Conservation (phyloP, 345 rosid species). For the Eucalyptus globulus region DNA sequence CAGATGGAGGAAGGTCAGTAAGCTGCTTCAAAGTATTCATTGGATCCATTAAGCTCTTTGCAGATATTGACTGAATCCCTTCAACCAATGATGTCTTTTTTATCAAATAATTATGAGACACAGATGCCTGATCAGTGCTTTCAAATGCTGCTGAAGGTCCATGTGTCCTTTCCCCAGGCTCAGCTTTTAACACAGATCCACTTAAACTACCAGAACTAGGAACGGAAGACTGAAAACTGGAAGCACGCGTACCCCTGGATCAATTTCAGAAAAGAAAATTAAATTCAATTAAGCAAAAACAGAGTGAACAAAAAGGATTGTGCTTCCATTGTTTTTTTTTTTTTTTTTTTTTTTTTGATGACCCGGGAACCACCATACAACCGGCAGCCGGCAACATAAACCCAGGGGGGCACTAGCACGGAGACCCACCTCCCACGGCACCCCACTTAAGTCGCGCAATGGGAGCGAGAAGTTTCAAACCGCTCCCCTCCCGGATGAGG, state of each 20-base stretch:
- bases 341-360: too few relatives aligned
- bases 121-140: slow-evolving; percentile 16
- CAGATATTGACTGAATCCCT: background rate
- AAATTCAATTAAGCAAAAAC: background rate
- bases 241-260: slow-evolving; percentile 28
- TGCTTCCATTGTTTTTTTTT: background rate
- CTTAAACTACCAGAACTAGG: slow-evolving; percentile 24
- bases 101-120: slow-evolving; percentile 6
- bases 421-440: too few relatives aligned
- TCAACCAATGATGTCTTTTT: slow-evolving; percentile 25
- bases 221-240: background rate
- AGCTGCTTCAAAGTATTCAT: slow-evolving; percentile 18
- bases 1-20: slow-evolving; percentile 4
- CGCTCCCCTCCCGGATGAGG: too few relatives aligned
- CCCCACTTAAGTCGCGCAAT: too few relatives aligned
- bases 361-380: too few relatives aligned
- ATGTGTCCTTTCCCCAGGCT: slow-evolving; percentile 8
- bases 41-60: slow-evolving; percentile 17
- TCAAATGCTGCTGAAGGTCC: slow-evolving; percentile 31
- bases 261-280: background rate
- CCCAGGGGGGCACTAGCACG: too few relatives aligned
- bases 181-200: slow-evolving; percentile 42
- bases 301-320: background rate
- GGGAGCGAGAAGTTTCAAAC: too few relatives aligned
- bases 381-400: too few relatives aligned